These are phyloP conservation scores for Tilletiaria anomala DNA, from an alignment of 1,284 basidiomycete genomes.

Conservation along the genomic window DNA sequence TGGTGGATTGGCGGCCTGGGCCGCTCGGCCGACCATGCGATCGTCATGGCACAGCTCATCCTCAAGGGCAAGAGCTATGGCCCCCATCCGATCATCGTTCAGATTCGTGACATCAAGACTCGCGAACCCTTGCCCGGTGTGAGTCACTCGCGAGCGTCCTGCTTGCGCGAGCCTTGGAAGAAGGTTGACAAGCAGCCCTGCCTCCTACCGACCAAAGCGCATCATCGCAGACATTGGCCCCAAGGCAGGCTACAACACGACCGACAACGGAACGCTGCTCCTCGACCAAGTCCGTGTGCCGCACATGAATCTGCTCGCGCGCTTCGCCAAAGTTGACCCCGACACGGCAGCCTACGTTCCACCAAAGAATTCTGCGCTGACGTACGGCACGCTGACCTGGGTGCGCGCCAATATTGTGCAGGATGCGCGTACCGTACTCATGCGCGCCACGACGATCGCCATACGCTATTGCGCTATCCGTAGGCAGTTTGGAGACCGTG, in stretches of 20 bases:
- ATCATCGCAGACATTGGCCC: constrained; percentile 40
- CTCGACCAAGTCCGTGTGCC: constrained; percentile 34
- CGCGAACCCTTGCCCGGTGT: constrained; percentile 39
- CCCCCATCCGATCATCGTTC: constrained; percentile 40
- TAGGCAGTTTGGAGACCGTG: constrained; percentile 40
- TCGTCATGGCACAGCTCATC: constrained; percentile 42
- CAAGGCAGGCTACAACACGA: constrained; percentile 37
- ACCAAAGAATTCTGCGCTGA: constrained; percentile 20
- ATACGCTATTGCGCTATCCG: constrained; percentile 41
- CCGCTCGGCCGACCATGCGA: constrained; percentile 38
- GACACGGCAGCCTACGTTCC: constrained; percentile 27
- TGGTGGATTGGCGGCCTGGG: constrained; percentile 41
- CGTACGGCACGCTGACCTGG: constrained; percentile 23
- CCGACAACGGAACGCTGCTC: constrained; percentile 30
- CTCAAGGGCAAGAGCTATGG: constrained; percentile 39
- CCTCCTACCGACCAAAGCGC: too few relatives aligned
- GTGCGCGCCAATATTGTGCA: constrained; percentile 40
- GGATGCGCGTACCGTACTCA: constrained; percentile 34
- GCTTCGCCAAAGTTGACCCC: constrained; percentile 36
- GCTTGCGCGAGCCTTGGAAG: too few relatives aligned
- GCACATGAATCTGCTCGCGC: constrained; percentile 40
- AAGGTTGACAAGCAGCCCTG: too few relatives aligned
- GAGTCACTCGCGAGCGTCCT: too few relatives aligned
- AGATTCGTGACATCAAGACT: constrained; percentile 37
- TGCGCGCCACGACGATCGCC: constrained; percentile 39